Percentiles rank a stretch among this genome's conserved stretches.
Evolutionary conservation across 768 basidiomycete genomes (phyloP).

Genomic region (Leccinum rimulosum): DNA sequence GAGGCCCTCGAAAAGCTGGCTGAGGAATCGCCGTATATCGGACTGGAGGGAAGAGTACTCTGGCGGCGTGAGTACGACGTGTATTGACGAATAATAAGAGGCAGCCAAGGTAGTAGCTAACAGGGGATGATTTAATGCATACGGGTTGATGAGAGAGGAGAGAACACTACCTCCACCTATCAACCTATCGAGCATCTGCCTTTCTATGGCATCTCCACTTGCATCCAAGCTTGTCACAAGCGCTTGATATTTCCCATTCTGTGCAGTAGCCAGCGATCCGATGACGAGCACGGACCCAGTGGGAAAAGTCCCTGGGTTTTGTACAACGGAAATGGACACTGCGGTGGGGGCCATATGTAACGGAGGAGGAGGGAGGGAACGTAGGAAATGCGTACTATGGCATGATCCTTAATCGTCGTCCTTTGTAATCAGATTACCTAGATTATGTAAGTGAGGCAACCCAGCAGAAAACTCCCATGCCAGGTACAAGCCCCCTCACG

Average conservation of each 20-base stretch:
- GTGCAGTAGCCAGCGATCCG: slow-evolving; percentile 74
- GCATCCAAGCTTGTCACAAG: slow-evolving; percentile 57
- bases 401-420: background rate
- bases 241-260: slow-evolving; percentile 76
- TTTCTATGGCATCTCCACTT: slow-evolving; percentile 53
- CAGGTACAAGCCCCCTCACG: background rate
- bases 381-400: background rate
- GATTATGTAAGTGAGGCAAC: slow-evolving; percentile 21
- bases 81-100: slow-evolving; percentile 59
- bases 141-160: slow-evolving; percentile 1
- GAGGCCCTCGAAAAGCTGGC: slow-evolving; percentile 59
- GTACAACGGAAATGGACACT: slow-evolving; percentile 15
- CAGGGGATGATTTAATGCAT: background rate
- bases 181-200: slow-evolving; percentile 79
- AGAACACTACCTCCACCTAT: slow-evolving; percentile 64
- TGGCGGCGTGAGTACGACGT: slow-evolving; percentile 59
- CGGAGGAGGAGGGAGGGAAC: background rate
- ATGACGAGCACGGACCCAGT: slow-evolving; percentile 64
- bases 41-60: slow-evolving; percentile 62
- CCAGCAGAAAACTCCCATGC: background rate
- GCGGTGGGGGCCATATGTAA: slow-evolving; percentile 58
- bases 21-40: slow-evolving; percentile 53
- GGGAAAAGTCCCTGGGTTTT: slow-evolving; percentile 16
- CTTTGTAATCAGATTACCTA: slow-evolving; percentile 21
- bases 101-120: slow-evolving; percentile 58